These are phyloP conservation scores for Lipomyces orientalis DNA, from an alignment of 805 yeast species.

Conservation along the genomic window DNA sequence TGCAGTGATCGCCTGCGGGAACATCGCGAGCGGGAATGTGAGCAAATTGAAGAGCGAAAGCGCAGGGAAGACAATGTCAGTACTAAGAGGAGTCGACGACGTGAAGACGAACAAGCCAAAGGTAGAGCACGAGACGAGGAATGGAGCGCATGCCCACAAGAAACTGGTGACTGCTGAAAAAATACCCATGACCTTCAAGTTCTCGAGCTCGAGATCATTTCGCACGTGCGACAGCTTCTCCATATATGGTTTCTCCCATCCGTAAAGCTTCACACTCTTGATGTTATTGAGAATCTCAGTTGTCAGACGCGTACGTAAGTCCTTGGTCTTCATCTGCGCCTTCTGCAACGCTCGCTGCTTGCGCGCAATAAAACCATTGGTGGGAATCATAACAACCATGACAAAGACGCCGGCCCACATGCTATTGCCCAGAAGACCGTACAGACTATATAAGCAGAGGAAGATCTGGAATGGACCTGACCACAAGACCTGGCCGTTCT, in stretches of 20 bases:
- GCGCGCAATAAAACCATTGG: slow-evolving; percentile 72
- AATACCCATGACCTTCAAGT: slow-evolving; percentile 73
- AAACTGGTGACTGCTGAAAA: slow-evolving; percentile 73
- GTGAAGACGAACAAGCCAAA: slow-evolving; percentile 77
- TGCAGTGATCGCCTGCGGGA: slow-evolving; percentile 88
- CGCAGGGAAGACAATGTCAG: slow-evolving; percentile 90
- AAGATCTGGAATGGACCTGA: slow-evolving; percentile 91
- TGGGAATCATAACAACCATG: slow-evolving; percentile 80
- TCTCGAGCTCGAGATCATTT: slow-evolving; percentile 80
- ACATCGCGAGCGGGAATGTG: slow-evolving; percentile 87
- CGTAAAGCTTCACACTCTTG: slow-evolving; percentile 89
- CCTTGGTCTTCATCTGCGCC: slow-evolving; percentile 89
- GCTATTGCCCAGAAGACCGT: slow-evolving; percentile 71
- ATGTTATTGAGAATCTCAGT: slow-evolving; percentile 89
- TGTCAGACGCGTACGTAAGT: slow-evolving; percentile 86
- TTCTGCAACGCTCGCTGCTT: slow-evolving; percentile 75
- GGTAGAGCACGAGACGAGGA: slow-evolving; percentile 85
- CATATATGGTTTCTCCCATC: slow-evolving; percentile 91
- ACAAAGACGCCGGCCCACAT: slow-evolving; percentile 96
- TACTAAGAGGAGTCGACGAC: slow-evolving; percentile 70
- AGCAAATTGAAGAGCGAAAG: slow-evolving; percentile 84
- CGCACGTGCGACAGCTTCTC: slow-evolving; percentile 78
- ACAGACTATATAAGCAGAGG: slow-evolving; percentile 75
- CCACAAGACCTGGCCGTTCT: slow-evolving; percentile 81
- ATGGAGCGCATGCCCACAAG: slow-evolving; percentile 86